Evolutionary conservation across 1,139 yeast species (phyloP).

Genomic region (Diutina sp.): DNA sequence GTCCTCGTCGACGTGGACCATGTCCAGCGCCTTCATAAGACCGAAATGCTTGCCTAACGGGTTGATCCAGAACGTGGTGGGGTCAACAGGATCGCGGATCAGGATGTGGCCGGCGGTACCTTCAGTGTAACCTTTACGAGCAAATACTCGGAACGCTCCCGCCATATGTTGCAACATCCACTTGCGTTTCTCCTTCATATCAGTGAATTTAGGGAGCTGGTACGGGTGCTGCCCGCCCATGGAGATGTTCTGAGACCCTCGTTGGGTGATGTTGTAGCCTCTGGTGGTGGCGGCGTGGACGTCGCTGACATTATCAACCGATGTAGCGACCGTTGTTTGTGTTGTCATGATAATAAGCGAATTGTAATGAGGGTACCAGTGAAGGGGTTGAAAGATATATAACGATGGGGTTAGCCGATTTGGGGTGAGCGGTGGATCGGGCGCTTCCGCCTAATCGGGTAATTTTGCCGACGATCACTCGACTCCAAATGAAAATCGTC

Average conservation of each 20-base stretch:
- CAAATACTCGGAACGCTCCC: conserved; percentile 68
- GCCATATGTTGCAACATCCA: conserved; percentile 71
- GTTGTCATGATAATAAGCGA: neutral
- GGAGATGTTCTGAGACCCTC: conserved; percentile 3
- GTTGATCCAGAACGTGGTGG: conserved; percentile 67
- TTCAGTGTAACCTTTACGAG: conserved; percentile 60
- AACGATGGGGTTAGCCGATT: neutral
- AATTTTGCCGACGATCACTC: neutral
- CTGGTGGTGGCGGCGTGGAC: neutral
- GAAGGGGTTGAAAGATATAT: neutral
- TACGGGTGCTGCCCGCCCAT: conserved; percentile 33
- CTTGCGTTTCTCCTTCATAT: conserved; percentile 38
- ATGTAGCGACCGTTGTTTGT: neutral
- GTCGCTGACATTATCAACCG: neutral
- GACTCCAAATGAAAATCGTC: neutral
- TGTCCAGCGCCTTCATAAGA: conserved; percentile 53
- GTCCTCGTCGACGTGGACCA: conserved; percentile 64
- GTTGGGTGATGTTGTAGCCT: neutral
- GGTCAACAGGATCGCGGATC: conserved; percentile 63
- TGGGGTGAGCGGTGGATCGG: neutral
- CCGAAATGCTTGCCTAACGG: conserved; percentile 67
- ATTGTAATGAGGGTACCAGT: neutral
- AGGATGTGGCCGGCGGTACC: conserved; percentile 79
- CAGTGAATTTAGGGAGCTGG: conserved; percentile 37
- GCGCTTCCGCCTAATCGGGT: neutral